Conservation (phyloP, 305 asterid genomes). For the Fraxinus floribunda region DNA sequence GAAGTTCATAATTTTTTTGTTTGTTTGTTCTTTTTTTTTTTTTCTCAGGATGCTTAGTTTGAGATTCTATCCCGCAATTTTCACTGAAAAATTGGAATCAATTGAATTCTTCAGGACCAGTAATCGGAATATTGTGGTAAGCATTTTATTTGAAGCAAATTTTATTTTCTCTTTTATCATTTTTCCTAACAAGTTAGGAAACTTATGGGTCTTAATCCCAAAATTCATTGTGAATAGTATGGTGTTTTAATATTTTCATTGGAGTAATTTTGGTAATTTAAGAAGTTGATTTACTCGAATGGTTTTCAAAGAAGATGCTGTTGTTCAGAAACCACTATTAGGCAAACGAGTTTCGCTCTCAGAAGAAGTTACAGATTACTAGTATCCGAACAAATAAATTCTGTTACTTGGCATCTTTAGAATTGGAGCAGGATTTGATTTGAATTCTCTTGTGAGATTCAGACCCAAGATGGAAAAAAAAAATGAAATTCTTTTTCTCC, state of each 20-base stretch:
- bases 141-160: conserved; percentile 11
- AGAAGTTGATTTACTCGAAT: not conserved
- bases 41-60: conserved; percentile 58
- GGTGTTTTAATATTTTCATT: not conserved
- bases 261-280: not conserved
- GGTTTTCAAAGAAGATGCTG: not conserved
- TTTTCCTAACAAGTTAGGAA: not conserved
- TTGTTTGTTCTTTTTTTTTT: too few species aligned
- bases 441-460: not conserved
- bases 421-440: not conserved
- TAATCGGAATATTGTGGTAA: conserved; percentile 45
- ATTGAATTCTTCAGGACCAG: conserved; percentile 27
- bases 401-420: not conserved
- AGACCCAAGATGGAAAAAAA: not conserved
- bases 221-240: not conserved
- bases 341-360: not conserved
- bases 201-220: not conserved
- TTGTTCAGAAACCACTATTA: not conserved
- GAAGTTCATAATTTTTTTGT: too few species aligned
- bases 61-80: conserved; percentile 48
- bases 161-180: not conserved
- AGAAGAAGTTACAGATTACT: not conserved
- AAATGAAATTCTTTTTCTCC: not conserved
- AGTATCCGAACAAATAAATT: not conserved
- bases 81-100: conserved; percentile 31